Evolutionary conservation across 139 green algal species (phyloP), one percentile per base, ranked within the genome.

Genomic region (Tetraselmis striata): DNA sequence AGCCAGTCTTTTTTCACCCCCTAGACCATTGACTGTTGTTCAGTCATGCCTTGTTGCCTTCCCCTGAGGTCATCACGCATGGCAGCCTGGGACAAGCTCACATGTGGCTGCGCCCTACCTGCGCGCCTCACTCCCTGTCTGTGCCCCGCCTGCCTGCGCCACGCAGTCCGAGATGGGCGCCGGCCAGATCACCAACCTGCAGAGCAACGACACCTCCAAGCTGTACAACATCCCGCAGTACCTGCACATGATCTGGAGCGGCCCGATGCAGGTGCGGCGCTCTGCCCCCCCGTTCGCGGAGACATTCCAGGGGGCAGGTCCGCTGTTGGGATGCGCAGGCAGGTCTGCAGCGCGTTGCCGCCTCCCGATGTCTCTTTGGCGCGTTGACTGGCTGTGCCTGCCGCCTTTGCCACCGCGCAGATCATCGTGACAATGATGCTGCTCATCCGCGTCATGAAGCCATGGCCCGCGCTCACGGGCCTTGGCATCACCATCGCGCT

Each of bases 181-280:
- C 11, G 94, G 93, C 29, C 78, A 84, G 26, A 93, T 97, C 28
- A 87, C 92, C 23, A 95, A 94, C 81, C 84, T 97, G 86, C 92
- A 96, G 89, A 93, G 85, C 81, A 98, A 98, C 84, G 94, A 98
- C 82, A 93, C 91, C 1, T 89, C 91, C 79, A 97, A 96, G 89
- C 82, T 97, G n/a, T 98, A 91, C 91, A 86, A 78, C 31, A 83
- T 96, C 78, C 88, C 93, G 0, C 86, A 92, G 28, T 98, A 96
- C 84, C 59, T 96, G 11, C 93, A 98, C 90, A 93, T 97, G 81
- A 59, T 97, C 18, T 97, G 94, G 93, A 93, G 89, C 77, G 92
- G 88, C 1, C 93, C 93, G 23, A 89, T 94, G 29, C 88, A 94
- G 88, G 86, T 93, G 75, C 29, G 79, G n/a, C n/a, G n/a, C n/a